A percentile compares a stretch with the other conserved stretches of the same genome.
phyloP scores from a whole-genome alignment of 345 rosid species.

The Citrus reticulata region DNA sequence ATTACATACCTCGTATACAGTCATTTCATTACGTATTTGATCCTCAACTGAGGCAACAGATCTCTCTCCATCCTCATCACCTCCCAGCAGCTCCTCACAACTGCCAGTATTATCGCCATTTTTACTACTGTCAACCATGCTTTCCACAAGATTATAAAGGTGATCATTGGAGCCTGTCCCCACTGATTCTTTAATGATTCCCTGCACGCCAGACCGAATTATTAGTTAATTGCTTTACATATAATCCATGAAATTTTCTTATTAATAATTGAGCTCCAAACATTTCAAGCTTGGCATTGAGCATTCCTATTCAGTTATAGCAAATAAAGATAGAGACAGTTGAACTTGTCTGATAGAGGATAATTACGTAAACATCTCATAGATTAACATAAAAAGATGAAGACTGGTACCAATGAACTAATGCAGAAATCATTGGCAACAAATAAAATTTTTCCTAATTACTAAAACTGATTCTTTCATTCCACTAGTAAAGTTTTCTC shows the following conservation, averaged over 20 bases:
- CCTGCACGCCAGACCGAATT: slow-evolving; percentile 40
- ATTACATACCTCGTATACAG: slow-evolving; percentile 69
- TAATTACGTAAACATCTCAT: not conserved
- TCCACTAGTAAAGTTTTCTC: not conserved
- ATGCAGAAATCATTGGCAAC: not conserved
- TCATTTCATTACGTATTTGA: slow-evolving; percentile 88
- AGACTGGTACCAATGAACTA: not conserved
- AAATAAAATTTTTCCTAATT: not conserved
- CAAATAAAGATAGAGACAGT: slow-evolving; percentile 1
- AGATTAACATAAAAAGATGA: not conserved
- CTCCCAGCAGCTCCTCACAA: slow-evolving; percentile 57
- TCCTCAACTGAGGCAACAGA: slow-evolving; percentile 84
- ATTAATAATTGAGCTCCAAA: not conserved
- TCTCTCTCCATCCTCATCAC: slow-evolving; percentile 80
- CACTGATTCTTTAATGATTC: slow-evolving; percentile 70
- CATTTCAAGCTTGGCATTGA: not conserved
- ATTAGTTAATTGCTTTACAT: not conserved
- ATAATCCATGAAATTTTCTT: not conserved
- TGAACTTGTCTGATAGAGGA: not conserved
- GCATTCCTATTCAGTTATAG: slow-evolving; percentile 3
- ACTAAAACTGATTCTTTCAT: not conserved
- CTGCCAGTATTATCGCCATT: slow-evolving; percentile 40
- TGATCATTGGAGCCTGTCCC: slow-evolving; percentile 44
- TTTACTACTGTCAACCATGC: slow-evolving; percentile 54
- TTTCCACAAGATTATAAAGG: slow-evolving; percentile 65